Evolutionary conservation across 1,139 yeast species (phyloP), one percentile per base, ranked within the genome.

Genomic region (Pichia sp.): DNA sequence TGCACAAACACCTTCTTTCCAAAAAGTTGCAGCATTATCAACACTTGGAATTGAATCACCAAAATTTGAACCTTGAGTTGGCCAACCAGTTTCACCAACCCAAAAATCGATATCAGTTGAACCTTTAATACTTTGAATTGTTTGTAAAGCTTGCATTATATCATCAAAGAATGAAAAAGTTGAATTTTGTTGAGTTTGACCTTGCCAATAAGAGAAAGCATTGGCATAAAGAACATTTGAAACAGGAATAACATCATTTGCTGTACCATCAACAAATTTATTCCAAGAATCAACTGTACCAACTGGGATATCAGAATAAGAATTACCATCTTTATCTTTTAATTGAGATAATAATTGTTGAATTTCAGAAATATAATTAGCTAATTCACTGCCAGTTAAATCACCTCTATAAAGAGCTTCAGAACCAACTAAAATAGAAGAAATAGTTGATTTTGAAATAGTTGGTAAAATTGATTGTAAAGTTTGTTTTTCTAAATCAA

Each of bases 51-150:
- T 65, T 49, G 92, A 69, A 56, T 63, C 48, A 64, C 81, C 86
- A 62, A 71, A 89, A 66, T 74, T 70, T 56, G 88, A 81, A 68
- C 98, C 98, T 10, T 75, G 81, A 42, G 96, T 79, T 65, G 97
- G 96, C 96, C 97, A 90, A 60, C 97, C 98, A 58, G 97, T 92
- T 76, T 92, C 97, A 66, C 97, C 97, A 63, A 90, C 92, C 89
- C 92, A 89, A 75, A 90, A 88, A 53, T 79, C 76, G 60, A 89
- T 76, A 68, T 87, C 89, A 53, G 90, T 83, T 51, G 84, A 71
- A 54, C 95, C 96, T 76, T 90, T 90, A 58, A 79, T 70, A 58
- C 88, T 73, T 75, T 89, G 96, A 64, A 90, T 79, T 53, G 76
- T 75, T 74, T 86, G 95, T 68, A 90, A 74, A 56, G 96, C 96